Evolutionary conservation across 192 early-diverging fungal genomes (phyloP), one percentile per base, ranked within the genome.

Genomic region (Umbelopsis sp.): DNA sequence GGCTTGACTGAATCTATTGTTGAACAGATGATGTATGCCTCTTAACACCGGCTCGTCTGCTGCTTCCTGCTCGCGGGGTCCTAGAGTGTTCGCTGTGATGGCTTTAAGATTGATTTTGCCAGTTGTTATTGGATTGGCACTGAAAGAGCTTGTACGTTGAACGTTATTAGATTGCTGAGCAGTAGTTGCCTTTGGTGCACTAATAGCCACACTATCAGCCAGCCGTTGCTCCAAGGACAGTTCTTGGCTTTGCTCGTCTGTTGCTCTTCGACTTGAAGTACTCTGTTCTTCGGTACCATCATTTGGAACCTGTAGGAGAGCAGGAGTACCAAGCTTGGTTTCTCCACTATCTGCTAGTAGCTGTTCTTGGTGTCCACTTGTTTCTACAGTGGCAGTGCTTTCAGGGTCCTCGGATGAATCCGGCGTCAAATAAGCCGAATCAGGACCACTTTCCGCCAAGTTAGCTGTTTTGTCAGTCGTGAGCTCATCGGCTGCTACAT

Each of bases 1-100:
- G 6, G 78, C 78, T 16, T 49, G 49, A 65, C 66, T 74, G 33
- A 79, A 79, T 25, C 66, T 50, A 37, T 79, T 79, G 45, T 79
- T 74, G 27, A 79, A 69, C 20, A 79, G 50, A 27, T 68, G 48
- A 20, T 53, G 27, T 47, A 79, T 64, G 30, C 69, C 78, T 53
- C 48, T 41, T 4, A 74, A 44, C 7, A 79, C 70, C 6, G 66
- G 73, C 27, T 79, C 67, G 37, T 72, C 78, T 68, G 55, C 73
- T 45, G 44, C 64, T 48, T 79, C 78, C 37, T 79, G 78, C 27
- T 79, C 73, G 27, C 67, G 49, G 7, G 73, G 73, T 3, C 61
- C 46, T 4, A 79, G 58, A 1, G 37, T 74, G 20, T 71, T 79
- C 20, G 74, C 48, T n/a, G 69, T 67, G 47, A 80, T 71, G 21